Conservation (phyloP, 495 filamentous ascomycete species). For the Aspergillus sclerotiicarbonarius region DNA sequence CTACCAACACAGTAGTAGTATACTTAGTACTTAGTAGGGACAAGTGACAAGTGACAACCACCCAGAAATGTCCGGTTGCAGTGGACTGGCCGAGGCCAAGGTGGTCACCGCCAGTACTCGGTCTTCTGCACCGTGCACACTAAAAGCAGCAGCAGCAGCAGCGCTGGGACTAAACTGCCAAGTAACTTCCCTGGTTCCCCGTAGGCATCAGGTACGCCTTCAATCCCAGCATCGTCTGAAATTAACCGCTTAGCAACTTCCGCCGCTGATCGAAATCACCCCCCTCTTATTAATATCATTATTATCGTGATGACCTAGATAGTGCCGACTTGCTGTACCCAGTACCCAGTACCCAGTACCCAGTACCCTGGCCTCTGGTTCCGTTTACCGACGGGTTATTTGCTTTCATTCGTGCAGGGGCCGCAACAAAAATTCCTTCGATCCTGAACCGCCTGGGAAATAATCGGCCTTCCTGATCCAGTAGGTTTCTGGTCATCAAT, state of each 20-base stretch:
- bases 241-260: neutral
- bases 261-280: neutral
- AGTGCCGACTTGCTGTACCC: too few relatives aligned
- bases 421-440: neutral
- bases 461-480: neutral
- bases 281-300: neutral
- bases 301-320: too few relatives aligned
- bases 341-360: too few relatives aligned
- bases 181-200: neutral
- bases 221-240: neutral
- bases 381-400: neutral
- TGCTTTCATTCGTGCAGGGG: neutral
- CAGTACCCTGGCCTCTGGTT: neutral
- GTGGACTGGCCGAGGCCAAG: neutral
- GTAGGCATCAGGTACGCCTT: neutral
- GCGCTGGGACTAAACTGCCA: neutral
- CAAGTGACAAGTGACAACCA: too few relatives aligned
- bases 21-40: too few relatives aligned
- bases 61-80: neutral
- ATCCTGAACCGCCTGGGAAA: neutral
- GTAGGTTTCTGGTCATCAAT: neutral
- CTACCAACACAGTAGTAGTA: too few relatives aligned
- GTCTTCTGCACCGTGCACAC: neutral
- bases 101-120: neutral
- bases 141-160: neutral